These are phyloP conservation scores for Meira miltonrushii DNA, from an alignment of 1,284 basidiomycete species.

Conservation along the genomic window DNA sequence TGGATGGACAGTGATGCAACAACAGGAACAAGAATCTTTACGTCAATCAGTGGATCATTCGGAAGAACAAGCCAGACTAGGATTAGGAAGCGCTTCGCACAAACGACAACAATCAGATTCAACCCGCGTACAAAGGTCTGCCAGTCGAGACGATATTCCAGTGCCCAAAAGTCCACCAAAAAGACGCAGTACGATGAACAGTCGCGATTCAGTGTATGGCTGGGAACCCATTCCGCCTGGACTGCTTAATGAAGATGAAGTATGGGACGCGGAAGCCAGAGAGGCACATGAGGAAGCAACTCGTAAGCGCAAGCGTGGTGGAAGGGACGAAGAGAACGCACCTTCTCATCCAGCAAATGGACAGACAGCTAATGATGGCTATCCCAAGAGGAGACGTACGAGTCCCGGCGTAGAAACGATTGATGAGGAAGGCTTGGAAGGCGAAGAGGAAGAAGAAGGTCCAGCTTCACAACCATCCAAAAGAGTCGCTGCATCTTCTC, in stretches of 20 bases:
- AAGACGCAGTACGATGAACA: conserved; percentile 87
- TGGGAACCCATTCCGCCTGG: conserved; percentile 61
- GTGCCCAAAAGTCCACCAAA: conserved; percentile 55
- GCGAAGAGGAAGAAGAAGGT: conserved; percentile 4
- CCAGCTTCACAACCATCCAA: conserved; percentile 7
- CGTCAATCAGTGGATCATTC: not conserved
- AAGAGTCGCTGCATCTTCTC: not conserved
- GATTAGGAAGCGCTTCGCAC: not conserved
- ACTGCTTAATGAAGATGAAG: conserved; percentile 44
- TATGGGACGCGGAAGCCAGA: conserved; percentile 32
- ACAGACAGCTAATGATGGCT: not conserved
- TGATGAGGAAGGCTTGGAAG: not conserved
- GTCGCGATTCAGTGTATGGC: conserved; percentile 86
- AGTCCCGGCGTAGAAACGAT: not conserved
- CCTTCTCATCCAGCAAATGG: not conserved
- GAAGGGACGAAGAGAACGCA: conserved; percentile 10
- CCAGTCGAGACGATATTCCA: conserved; percentile 6
- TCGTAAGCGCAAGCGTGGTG: conserved; percentile 38
- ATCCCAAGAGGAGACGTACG: not conserved
- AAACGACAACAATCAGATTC: conserved; percentile 9
- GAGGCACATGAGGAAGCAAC: conserved; percentile 21
- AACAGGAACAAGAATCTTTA: not conserved
- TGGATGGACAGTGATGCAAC: conserved; percentile 9
- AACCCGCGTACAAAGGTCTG: not conserved
- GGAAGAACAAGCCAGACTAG: not conserved